Evolutionary conservation across 345 rosid species (phyloP), one percentile per base, ranked within the genome.

Genomic region (Chamaenerion angustifolium): DNA sequence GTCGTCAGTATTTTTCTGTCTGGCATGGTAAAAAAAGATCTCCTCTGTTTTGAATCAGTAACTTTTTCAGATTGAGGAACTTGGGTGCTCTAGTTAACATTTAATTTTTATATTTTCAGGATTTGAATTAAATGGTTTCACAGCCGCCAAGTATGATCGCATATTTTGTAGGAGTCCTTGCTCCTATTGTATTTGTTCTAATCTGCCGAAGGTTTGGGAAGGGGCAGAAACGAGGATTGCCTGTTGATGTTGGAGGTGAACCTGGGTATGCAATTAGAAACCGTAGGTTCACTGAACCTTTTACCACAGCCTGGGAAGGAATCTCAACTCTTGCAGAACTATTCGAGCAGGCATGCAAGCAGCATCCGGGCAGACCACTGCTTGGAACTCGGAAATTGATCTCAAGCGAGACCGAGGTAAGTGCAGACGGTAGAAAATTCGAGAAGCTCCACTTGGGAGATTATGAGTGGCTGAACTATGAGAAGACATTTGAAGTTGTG

Each of bases 361-460:
- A 40, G 63, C 80, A 88, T 40, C 53, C 45, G 1, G 66, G 79
- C 31, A 82, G 71, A 56, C 61, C 4, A 45, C 70, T 93, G 51
- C 90, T 93, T 17, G 99, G 99, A 6, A 88, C 99, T 4, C 67
- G 99, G 47, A 63, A 66, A 47, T 55, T 85, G 44, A 72, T 93
- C 51, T 68, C 84, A 12, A 82, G 71, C 51, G 99, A 88, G 66
- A 56, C 55, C 46, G 82, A 85, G 71, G 72, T 75, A 42, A 49
- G 59, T 44, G 57, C 63, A 3, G 88, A 82, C 43, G 99, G 97
- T 10, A 77, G 73, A 68, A 54, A 81, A 8, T 88, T 88, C 49
- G 96, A 93, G 82, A 93, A 88, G 65, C 80, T 88, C 62, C 97
- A 85, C 74, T 69, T 93, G 62, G 99, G 97, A 55, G 95, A 88